A percentile compares a stretch with the other conserved stretches of the same genome.
Conservation (phyloP, 345 rosid species). For the Hibiscus tridactylites region DNA sequence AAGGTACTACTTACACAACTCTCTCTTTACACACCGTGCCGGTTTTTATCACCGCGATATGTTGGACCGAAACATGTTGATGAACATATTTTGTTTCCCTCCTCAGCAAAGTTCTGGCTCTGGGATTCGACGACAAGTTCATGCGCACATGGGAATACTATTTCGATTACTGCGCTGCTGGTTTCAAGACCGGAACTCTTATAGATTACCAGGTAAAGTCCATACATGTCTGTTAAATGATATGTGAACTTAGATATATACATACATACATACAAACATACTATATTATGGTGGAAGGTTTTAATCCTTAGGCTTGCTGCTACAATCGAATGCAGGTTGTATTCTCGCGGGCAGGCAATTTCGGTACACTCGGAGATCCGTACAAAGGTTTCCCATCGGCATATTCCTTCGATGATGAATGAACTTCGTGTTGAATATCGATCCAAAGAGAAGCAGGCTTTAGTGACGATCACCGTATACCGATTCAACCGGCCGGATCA, state of each 20-base stretch:
- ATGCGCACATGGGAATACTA: conserved; percentile 86
- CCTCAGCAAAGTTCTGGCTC: conserved; percentile 48
- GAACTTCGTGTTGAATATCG: neutral
- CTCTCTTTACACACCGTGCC: neutral
- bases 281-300: neutral
- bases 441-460: neutral
- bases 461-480: neutral
- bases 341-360: conserved; percentile 66
- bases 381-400: conserved; percentile 7
- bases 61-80: neutral
- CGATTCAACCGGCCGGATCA: neutral
- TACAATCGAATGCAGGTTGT: conserved; percentile 34
- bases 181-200: conserved; percentile 58
- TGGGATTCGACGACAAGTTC: conserved; percentile 74
- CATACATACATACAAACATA: neutral
- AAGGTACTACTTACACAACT: conserved; percentile 26
- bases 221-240: neutral
- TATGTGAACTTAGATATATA: neutral
- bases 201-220: conserved; percentile 58
- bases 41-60: neutral
- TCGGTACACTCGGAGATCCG: conserved; percentile 34
- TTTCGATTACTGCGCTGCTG: conserved; percentile 83
- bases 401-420: neutral
- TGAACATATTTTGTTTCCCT: neutral
- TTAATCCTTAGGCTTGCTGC: neutral